Evolutionary conservation across 2,329 filamentous ascomycete species (phyloP).

Genomic region (Acephala macrosclerotiorum): DNA sequence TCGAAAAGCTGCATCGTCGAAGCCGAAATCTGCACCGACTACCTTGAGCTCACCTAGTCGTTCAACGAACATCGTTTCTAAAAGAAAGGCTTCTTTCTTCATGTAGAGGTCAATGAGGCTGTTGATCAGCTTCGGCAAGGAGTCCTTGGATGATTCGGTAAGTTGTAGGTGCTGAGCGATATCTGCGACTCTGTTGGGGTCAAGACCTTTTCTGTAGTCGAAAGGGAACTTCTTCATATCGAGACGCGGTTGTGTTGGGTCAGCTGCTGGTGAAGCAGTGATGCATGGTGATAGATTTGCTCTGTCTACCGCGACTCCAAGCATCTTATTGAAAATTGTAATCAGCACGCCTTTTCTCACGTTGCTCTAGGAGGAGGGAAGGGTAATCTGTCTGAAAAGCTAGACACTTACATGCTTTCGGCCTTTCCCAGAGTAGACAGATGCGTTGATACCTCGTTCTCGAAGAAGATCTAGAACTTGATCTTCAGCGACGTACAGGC

Average conservation of each 20-base stretch:
- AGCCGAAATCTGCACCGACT: constrained; percentile 63
- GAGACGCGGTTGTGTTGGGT: constrained; percentile 50
- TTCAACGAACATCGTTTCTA: constrained; percentile 59
- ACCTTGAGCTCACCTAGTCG: constrained; percentile 53
- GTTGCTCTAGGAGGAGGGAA: not conserved
- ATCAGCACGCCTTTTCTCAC: not conserved
- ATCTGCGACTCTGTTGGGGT: constrained; percentile 49
- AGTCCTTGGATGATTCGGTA: constrained; percentile 45
- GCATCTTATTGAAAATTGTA: constrained; percentile 37
- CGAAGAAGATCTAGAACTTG: constrained; percentile 64
- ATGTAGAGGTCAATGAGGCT: constrained; percentile 66
- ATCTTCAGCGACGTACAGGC: constrained; percentile 61
- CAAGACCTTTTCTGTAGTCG: constrained; percentile 59
- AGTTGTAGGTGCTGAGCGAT: constrained; percentile 62
- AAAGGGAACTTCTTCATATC: constrained; percentile 66
- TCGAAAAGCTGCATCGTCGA: constrained; percentile 74
- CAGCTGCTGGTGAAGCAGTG: constrained; percentile 57
- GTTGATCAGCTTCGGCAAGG: constrained; percentile 57
- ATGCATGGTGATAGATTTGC: constrained; percentile 68
- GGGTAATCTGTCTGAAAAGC: not conserved
- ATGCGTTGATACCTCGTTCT: constrained; percentile 54
- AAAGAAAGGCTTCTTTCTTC: constrained; percentile 69
- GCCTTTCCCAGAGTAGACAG: constrained; percentile 45
- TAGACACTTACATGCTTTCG: constrained; percentile 47
- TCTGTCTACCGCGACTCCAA: constrained; percentile 73